Conservation (phyloP, 495 filamentous ascomycete species). For the Mycothermus thermophilus region DNA sequence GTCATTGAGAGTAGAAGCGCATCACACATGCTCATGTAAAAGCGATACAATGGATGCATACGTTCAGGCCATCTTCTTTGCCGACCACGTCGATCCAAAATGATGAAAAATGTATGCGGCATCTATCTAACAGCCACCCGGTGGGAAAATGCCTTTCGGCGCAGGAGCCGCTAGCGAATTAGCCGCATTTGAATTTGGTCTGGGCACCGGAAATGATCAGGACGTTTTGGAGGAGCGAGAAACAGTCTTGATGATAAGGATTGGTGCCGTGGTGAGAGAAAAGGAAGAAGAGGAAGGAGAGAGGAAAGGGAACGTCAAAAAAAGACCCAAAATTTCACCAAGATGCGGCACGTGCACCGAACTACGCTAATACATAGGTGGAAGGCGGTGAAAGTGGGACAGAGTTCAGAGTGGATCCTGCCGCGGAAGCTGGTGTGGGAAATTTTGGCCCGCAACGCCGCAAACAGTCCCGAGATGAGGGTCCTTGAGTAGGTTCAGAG, state of each 20-base stretch:
- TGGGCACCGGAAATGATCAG: constrained; percentile 40
- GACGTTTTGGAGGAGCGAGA: constrained; percentile 24
- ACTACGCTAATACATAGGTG: not conserved
- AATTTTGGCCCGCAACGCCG: too few species aligned
- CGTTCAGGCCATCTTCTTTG: too few species aligned
- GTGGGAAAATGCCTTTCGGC: constrained; percentile 15
- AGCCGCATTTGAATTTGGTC: constrained; percentile 27
- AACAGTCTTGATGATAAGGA: constrained; percentile 41
- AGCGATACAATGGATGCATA: too few species aligned
- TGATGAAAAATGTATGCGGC: constrained; percentile 34
- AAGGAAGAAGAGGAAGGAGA: constrained; percentile 10
- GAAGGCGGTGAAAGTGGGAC: constrained; percentile 4
- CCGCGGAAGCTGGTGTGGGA: constrained; percentile 10
- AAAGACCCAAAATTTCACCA: not conserved
- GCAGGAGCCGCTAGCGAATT: constrained; percentile 41
- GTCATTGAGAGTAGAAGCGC: too few species aligned
- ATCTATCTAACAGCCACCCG: constrained; percentile 42
- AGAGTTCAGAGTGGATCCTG: not conserved
- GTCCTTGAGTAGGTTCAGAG: too few species aligned
- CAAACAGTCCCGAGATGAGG: too few species aligned
- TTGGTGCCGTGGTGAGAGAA: constrained; percentile 28
- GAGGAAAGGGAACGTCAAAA: constrained; percentile 2
- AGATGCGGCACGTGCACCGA: not conserved
- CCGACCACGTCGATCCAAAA: too few species aligned
- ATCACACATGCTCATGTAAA: too few species aligned